Base-by-base conservation (phyloP, 345 rosid species). In the Brassica cretica region DNA sequence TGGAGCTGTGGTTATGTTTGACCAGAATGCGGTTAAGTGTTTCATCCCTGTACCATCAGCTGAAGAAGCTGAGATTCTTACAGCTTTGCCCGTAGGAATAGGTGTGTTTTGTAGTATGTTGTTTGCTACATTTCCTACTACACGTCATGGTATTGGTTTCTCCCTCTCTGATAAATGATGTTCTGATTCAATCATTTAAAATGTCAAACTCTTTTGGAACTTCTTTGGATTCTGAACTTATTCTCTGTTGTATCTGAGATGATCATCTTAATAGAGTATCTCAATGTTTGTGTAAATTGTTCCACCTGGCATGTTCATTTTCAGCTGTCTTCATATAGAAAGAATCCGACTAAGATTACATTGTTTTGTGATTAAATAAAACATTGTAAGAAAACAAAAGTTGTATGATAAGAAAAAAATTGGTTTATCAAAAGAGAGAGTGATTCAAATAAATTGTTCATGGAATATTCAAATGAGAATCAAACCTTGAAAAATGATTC, bases 61-160 rank as follows among this genome's bases (percentile, higher is more conserved):
- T 10, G 81, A 86, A 75, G 70, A 80, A 2, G 86, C 61, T 29
- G 94, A 89, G 84, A 5, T 90, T 59, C 98, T 94, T 69, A 85
- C 93, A 4, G 77, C 88, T 2, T 77, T 94, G 87, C 97, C 98
- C 0, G 87, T 94, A 4, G 95, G 84, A 46, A 69, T 91, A 30
- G 98, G 98, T 8, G 87, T 83, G 30, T 24, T 90, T 3, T 85
- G 93, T 51, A 91, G 94, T 64, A 86, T 93, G 94, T 21, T 93
- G 78, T 94, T 93, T 32, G 87, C 88, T 55, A 85, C 81, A 16
- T 94, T 94, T 66, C 98, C 98, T 0, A 89, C 94, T 21, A 80
- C 80, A 60, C 97, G 98, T 46, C 93, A 91, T 58, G 97, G 98
- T 33, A 84, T 94, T n/a, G 98, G 98, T 39, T 92, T 92, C 66